Conservation (phyloP, 306 rosid genomes). For the Cotoneaster glaucophyllus region DNA sequence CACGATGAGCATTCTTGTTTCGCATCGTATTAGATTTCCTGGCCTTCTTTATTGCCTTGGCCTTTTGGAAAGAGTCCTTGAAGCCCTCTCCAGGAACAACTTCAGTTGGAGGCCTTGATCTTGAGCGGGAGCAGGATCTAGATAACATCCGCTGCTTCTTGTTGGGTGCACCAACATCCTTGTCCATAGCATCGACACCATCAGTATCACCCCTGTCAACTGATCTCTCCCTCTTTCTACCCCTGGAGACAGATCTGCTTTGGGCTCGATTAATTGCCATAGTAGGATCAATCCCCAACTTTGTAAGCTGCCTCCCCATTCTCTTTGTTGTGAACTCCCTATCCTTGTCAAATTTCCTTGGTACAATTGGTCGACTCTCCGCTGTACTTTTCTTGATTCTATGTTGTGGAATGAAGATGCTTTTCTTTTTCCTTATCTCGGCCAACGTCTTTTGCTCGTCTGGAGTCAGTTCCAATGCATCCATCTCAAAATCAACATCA, state of each 20-base stretch:
- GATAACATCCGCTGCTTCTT: slow-evolving; percentile 59
- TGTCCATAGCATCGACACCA: slow-evolving; percentile 36
- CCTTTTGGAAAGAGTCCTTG: slow-evolving; percentile 66
- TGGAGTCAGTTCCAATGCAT: slow-evolving; percentile 52
- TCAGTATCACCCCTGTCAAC: slow-evolving; percentile 30
- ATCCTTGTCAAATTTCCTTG: slow-evolving; percentile 74
- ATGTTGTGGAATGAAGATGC: slow-evolving; percentile 58
- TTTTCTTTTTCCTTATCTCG: slow-evolving; percentile 67
- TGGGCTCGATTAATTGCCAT: slow-evolving; percentile 59
- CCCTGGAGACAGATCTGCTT: slow-evolving; percentile 54
- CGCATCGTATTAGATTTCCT: slow-evolving; percentile 65
- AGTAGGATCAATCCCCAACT: slow-evolving; percentile 64
- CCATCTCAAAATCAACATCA: slow-evolving; percentile 62
- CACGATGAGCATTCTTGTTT: slow-evolving; percentile 73
- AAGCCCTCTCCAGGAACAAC: slow-evolving; percentile 80
- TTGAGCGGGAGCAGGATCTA: slow-evolving; percentile 47
- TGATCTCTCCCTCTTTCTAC: slow-evolving; percentile 75
- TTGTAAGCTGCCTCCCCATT: slow-evolving; percentile 81
- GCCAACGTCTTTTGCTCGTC: slow-evolving; percentile 59
- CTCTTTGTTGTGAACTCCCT: slow-evolving; percentile 51
- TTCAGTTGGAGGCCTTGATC: slow-evolving; percentile 55
- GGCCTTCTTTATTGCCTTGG: slow-evolving; percentile 54
- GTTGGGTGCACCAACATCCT: slow-evolving; percentile 51
- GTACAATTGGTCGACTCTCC: slow-evolving; percentile 75
- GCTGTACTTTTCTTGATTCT: slow-evolving; percentile 85